Conservation (phyloP, 2,329 filamentous ascomycete species). For the Claviceps pusilla region DNA sequence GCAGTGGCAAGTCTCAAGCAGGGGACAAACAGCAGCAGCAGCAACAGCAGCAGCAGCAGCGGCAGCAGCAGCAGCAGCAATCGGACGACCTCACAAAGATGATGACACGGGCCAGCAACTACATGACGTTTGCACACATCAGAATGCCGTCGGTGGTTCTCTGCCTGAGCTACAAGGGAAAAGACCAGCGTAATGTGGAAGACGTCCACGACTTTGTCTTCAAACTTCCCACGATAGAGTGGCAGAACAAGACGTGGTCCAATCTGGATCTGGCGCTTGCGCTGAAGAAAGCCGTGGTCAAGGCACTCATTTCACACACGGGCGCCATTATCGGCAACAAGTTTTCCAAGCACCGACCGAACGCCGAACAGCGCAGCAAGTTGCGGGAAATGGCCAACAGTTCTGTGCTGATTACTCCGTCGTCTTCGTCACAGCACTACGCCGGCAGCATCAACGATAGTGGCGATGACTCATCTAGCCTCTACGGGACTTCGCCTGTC, state of each 20-base stretch:
- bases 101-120: conserved; percentile 88
- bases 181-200: conserved; percentile 85
- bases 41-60: conserved; percentile 40
- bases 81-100: conserved; percentile 91
- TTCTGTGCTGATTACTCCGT: conserved; percentile 44
- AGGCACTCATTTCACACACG: conserved; percentile 85
- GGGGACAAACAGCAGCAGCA: conserved; percentile 44
- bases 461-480: conserved; percentile 38
- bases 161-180: conserved; percentile 92
- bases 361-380: conserved; percentile 60
- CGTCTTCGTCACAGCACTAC: conserved; percentile 21
- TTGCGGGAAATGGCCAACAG: conserved; percentile 74
- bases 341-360: conserved; percentile 76
- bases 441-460: conserved; percentile 33
- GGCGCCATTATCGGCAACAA: conserved; percentile 97
- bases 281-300: conserved; percentile 86
- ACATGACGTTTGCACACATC: conserved; percentile 93
- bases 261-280: conserved; percentile 87
- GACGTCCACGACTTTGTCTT: conserved; percentile 98
- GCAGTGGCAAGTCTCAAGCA: conserved; percentile 32
- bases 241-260: conserved; percentile 98
- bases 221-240: conserved; percentile 83
- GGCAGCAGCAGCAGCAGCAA: conserved; percentile 35
- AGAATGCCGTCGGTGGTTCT: conserved; percentile 90
- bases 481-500: conserved; percentile 37